phyloP scores from a whole-genome alignment of 257 asterid genomes.

The Nicotiana obtusifolia region DNA sequence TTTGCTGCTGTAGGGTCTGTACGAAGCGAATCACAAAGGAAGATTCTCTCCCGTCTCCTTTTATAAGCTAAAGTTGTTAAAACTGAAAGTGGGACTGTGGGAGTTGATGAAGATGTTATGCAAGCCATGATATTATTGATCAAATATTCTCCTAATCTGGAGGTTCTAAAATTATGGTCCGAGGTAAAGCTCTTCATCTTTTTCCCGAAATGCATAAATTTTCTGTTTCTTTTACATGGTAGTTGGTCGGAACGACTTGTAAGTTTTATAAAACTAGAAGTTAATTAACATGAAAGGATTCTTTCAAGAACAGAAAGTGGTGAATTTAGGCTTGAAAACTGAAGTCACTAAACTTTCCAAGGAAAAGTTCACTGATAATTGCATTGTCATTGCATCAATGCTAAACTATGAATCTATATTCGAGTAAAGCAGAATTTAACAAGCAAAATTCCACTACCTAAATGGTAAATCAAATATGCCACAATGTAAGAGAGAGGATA shows the following conservation, averaged over 20 bases:
- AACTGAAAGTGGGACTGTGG: background rate
- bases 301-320: background rate
- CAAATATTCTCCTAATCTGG: slow-evolving; percentile 6
- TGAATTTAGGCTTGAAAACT: background rate
- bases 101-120: background rate
- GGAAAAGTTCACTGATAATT: no score
- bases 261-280: background rate
- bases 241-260: background rate
- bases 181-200: background rate
- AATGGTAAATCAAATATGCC: background rate
- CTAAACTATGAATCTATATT: background rate
- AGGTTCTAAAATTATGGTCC: background rate
- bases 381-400: background rate
- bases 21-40: background rate
- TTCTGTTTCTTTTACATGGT: background rate
- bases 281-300: background rate
- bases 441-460: background rate
- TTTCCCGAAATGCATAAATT: background rate
- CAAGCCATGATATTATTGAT: background rate
- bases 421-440: background rate
- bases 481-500: background rate
- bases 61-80: background rate
- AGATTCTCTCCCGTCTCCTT: background rate
- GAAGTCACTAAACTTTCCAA: background rate
- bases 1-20: background rate